Conservation (phyloP, 345 rosid genomes). For the Corymbia maculata region DNA sequence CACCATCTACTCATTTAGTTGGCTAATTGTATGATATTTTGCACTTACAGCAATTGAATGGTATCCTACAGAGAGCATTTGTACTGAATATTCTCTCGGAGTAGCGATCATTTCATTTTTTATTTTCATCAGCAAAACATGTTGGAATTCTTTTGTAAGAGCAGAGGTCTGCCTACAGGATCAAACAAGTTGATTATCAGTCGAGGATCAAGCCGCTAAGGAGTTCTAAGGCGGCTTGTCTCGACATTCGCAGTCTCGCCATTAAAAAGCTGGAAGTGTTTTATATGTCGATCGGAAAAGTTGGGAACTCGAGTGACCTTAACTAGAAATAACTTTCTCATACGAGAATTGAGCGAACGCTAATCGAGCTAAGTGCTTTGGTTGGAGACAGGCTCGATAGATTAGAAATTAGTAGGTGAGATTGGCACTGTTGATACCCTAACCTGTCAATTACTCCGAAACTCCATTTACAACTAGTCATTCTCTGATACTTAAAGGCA, state of each 20-base stretch:
- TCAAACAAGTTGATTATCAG: neutral
- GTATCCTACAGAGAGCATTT: neutral
- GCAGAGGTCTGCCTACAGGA: neutral
- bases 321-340: neutral
- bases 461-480: neutral
- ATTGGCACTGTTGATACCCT: neutral
- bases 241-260: neutral
- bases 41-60: neutral
- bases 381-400: neutral
- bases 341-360: neutral
- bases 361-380: no score
- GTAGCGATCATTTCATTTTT: neutral
- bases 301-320: neutral
- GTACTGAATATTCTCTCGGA: neutral
- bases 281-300: neutral
- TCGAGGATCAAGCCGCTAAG: neutral
- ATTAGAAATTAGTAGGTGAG: neutral
- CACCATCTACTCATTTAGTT: neutral
- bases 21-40: neutral
- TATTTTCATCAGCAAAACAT: neutral
- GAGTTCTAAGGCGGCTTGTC: neutral
- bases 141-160: neutral
- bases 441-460: neutral
- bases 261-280: neutral
- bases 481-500: neutral